Conservation (phyloP, 345 rosid genomes). For the Gossypium sturtianum region DNA sequence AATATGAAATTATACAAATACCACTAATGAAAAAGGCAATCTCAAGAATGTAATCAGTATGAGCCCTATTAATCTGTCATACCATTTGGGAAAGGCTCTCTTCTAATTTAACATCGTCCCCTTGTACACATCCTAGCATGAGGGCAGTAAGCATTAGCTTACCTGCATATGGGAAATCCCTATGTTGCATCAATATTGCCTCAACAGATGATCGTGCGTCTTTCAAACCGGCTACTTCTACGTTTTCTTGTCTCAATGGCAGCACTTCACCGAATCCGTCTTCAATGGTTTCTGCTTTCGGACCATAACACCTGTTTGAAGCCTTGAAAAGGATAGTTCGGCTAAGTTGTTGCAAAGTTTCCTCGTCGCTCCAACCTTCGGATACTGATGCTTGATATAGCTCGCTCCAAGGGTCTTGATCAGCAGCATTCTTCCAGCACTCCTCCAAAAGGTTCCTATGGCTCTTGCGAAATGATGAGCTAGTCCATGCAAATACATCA, state of each 20-base stretch:
- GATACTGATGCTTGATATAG: conserved; percentile 48
- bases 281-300: conserved; percentile 51
- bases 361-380: conserved; percentile 91
- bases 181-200: conserved; percentile 76
- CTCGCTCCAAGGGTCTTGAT: conserved; percentile 74
- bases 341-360: conserved; percentile 56
- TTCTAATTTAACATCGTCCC: conserved; percentile 23
- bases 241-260: conserved; percentile 53
- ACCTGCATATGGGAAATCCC: conserved; percentile 76
- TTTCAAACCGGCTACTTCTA: conserved; percentile 22
- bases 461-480: conserved; percentile 66
- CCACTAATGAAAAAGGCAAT: neutral
- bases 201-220: conserved; percentile 52
- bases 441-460: conserved; percentile 66
- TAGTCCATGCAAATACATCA: conserved; percentile 86
- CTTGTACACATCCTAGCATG: conserved; percentile 53
- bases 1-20: neutral
- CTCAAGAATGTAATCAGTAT: neutral
- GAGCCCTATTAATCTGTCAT: neutral
- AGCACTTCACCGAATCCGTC: conserved; percentile 63
- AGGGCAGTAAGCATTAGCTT: conserved; percentile 79
- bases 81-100: conserved; percentile 31
- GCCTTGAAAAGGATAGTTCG: conserved; percentile 72
- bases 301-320: conserved; percentile 65
- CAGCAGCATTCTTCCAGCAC: conserved; percentile 86